Evolutionary conservation across 2,329 filamentous ascomycete genomes (phyloP).

Genomic region (Nemania sp.): DNA sequence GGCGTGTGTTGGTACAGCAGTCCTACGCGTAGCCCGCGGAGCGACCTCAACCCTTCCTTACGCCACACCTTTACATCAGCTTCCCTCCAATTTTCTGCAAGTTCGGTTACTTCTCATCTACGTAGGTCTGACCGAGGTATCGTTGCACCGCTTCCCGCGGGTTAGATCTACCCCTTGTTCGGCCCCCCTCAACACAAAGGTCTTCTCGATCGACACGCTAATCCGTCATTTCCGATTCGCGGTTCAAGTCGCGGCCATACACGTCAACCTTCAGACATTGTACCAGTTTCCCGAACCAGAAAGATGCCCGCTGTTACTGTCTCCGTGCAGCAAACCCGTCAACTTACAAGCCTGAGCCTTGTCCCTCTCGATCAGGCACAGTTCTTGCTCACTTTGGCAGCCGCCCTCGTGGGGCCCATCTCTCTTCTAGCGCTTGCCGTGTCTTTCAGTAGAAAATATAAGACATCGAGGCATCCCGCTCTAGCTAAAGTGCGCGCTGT

Average conservation of each 20-base stretch:
- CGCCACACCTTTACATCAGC: conserved; percentile 37
- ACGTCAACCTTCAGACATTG: conserved; percentile 40
- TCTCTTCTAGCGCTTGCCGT: conserved; percentile 42
- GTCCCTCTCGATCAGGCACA: conserved; percentile 47
- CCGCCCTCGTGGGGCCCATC: conserved; percentile 41
- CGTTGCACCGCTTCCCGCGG: conserved; percentile 39
- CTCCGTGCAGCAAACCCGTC: conserved; percentile 46
- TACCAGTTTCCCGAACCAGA: conserved; percentile 51
- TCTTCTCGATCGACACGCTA: conserved; percentile 47
- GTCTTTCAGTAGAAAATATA: conserved; percentile 43
- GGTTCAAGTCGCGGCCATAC: conserved; percentile 44
- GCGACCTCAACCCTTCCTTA: conserved; percentile 32
- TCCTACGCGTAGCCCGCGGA: conserved; percentile 34
- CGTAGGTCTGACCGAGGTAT: conserved; percentile 36
- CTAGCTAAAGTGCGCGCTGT: conserved; percentile 25
- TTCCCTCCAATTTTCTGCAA: conserved; percentile 33
- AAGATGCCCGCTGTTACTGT: conserved; percentile 57
- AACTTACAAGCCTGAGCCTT: conserved; percentile 49
- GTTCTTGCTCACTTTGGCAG: conserved; percentile 42
- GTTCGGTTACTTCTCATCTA: conserved; percentile 18
- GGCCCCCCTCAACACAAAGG: conserved; percentile 38
- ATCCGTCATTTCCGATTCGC: conserved; percentile 42
- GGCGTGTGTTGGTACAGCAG: conserved; percentile 34
- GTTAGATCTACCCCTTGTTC: conserved; percentile 41
- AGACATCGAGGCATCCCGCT: conserved; percentile 32